Evolutionary conservation across 2,329 filamentous ascomycete genomes (phyloP).

Genomic region (Penicillium sp.): DNA sequence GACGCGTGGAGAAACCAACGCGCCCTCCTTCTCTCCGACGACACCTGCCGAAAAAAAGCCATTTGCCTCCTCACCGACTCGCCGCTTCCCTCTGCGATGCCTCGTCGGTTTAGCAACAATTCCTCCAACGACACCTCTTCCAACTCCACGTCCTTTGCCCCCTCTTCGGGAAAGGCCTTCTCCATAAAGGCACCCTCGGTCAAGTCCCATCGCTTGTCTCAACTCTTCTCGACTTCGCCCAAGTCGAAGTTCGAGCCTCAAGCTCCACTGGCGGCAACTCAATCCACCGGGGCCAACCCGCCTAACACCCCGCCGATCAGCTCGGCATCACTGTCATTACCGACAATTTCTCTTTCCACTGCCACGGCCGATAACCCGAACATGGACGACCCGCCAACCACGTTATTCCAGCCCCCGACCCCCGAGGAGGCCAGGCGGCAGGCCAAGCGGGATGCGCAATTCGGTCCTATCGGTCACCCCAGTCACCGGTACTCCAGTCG

Average conservation of each 20-base stretch:
- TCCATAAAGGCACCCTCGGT: slow-evolving; percentile 47
- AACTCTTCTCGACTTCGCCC: slow-evolving; percentile 76
- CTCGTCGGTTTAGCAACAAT: slow-evolving; percentile 57
- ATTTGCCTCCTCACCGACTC: slow-evolving; percentile 5
- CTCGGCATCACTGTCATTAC: slow-evolving; percentile 69
- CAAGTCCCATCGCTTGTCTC: slow-evolving; percentile 70
- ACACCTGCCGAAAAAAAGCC: slow-evolving; percentile 12
- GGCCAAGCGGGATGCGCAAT: slow-evolving; percentile 79
- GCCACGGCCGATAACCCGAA: slow-evolving; percentile 70
- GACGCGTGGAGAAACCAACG: slow-evolving; percentile 9
- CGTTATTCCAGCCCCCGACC: slow-evolving; percentile 80
- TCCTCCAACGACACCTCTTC: slow-evolving; percentile 52
- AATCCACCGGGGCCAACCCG: slow-evolving; percentile 56
- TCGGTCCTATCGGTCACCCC: slow-evolving; percentile 74
- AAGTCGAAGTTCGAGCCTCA: slow-evolving; percentile 61
- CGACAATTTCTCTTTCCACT: slow-evolving; percentile 86
- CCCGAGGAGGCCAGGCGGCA: slow-evolving; percentile 73
- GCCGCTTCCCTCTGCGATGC: slow-evolving; percentile 50
- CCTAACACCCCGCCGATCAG: slow-evolving; percentile 57
- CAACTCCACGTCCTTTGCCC: slow-evolving; percentile 47
- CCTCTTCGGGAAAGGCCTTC: slow-evolving; percentile 51
- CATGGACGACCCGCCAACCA: slow-evolving; percentile 68
- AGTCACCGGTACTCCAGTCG: slow-evolving; percentile 85
- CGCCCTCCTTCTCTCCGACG: slow-evolving; percentile 4
- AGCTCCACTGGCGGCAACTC: slow-evolving; percentile 55